Conservation (phyloP, 306 rosid genomes). For the Citrullus amarus region DNA sequence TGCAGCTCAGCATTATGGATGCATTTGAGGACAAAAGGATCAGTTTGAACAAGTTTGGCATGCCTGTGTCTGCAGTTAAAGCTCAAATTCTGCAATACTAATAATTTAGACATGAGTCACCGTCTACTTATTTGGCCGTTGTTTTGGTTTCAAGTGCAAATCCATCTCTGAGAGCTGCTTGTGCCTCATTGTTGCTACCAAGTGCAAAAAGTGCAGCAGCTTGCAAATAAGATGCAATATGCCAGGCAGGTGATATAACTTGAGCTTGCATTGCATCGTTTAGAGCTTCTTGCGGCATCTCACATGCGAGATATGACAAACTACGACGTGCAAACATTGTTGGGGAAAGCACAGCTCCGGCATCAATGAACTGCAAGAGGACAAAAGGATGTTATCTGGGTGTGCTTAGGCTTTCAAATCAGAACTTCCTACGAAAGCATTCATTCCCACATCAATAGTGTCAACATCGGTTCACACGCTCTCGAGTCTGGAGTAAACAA, state of each 20-base stretch:
- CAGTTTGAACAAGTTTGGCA: background rate
- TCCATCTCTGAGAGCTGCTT: slow-evolving; percentile 69
- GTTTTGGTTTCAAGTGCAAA: slow-evolving; percentile 39
- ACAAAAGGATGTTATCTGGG: slow-evolving; percentile 8
- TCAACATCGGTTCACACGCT: background rate
- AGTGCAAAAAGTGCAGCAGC: slow-evolving; percentile 53
- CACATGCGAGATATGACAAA: slow-evolving; percentile 52
- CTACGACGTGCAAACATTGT: slow-evolving; percentile 88
- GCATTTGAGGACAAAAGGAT: background rate
- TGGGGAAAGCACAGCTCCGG: slow-evolving; percentile 87
- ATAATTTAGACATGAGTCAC: background rate
- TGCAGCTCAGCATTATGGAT: background rate
- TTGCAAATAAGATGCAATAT: slow-evolving; percentile 72
- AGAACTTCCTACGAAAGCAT: background rate
- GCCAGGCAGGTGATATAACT: slow-evolving; percentile 68
- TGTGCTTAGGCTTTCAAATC: background rate
- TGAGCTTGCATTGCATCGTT: slow-evolving; percentile 71
- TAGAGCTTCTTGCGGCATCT: slow-evolving; percentile 74
- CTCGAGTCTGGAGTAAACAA: background rate
- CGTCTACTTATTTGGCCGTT: slow-evolving; percentile 11
- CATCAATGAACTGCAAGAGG: slow-evolving; percentile 62
- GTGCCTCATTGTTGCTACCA: slow-evolving; percentile 65
- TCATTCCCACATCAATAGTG: background rate
- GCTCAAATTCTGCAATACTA: slow-evolving; percentile 1
- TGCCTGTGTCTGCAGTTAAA: background rate